Percentiles rank a stretch among this genome's conserved stretches.
Evolutionary conservation across 495 filamentous ascomycete species (phyloP).

Genomic region (Lindgomyces ingoldianus): DNA sequence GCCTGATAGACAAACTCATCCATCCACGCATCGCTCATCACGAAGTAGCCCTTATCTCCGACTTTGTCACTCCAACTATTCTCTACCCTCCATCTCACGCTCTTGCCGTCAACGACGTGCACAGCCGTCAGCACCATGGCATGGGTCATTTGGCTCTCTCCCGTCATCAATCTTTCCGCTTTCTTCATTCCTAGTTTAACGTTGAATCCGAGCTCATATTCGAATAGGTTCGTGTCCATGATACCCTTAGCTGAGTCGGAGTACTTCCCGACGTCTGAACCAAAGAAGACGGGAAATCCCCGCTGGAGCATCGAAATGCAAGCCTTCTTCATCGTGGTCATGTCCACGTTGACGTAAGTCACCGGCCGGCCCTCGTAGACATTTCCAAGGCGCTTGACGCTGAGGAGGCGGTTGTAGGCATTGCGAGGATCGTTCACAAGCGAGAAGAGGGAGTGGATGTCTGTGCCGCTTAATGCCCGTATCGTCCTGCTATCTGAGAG

Average conservation of each 20-base stretch:
- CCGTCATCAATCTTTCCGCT: slow-evolving; percentile 65
- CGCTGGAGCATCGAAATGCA: slow-evolving; percentile 74
- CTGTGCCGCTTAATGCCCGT: slow-evolving; percentile 53
- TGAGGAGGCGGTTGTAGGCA: slow-evolving; percentile 66
- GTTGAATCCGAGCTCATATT: slow-evolving; percentile 79
- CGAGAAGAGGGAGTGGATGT: slow-evolving; percentile 66
- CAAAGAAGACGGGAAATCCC: slow-evolving; percentile 83
- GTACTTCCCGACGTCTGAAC: slow-evolving; percentile 83
- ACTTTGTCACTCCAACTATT: slow-evolving; percentile 73
- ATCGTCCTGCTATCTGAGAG: slow-evolving; percentile 51
- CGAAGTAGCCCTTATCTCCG: slow-evolving; percentile 77
- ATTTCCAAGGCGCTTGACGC: slow-evolving; percentile 77
- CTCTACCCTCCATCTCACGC: slow-evolving; percentile 79
- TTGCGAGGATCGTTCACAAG: slow-evolving; percentile 84
- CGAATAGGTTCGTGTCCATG: slow-evolving; percentile 71
- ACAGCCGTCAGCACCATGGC: slow-evolving; percentile 89
- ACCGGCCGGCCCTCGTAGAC: slow-evolving; percentile 69
- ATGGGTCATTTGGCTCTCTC: slow-evolving; percentile 81
- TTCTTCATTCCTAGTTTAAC: slow-evolving; percentile 70
- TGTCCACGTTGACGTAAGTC: slow-evolving; percentile 80
- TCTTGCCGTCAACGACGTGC: slow-evolving; percentile 64
- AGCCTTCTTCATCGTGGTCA: slow-evolving; percentile 67
- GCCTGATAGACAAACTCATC: slow-evolving; percentile 85
- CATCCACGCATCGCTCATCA: slow-evolving; percentile 87
- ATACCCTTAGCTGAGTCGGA: slow-evolving; percentile 64